phyloP scores from a whole-genome alignment of 179 eudicot genomes.

The Heliamphora pulchella region DNA sequence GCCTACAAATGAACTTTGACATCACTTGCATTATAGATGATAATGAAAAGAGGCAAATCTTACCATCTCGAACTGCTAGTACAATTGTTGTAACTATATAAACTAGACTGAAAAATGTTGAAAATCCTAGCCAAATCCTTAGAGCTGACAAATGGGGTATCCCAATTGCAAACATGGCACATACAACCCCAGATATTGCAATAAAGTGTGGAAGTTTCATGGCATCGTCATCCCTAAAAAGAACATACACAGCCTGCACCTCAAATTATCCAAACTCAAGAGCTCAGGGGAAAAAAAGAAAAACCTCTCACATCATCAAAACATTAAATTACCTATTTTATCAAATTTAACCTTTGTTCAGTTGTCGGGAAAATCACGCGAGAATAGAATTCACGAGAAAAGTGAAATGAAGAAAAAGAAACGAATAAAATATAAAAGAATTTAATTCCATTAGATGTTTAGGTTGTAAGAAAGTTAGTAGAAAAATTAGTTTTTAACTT shows the following conservation, averaged over 20 bases:
- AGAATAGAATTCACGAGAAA: too few species aligned
- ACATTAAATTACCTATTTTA: too few species aligned
- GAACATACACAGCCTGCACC: constrained; percentile 65
- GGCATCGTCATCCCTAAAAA: constrained; percentile 44
- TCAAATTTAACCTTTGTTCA: too few species aligned
- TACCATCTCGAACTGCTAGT: constrained; percentile 73
- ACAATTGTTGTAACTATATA: constrained; percentile 58
- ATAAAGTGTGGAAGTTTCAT: constrained; percentile 87
- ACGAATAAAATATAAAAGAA: too few species aligned
- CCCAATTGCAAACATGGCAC: constrained; percentile 72
- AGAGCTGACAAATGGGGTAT: constrained; percentile 84
- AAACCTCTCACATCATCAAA: too few species aligned
- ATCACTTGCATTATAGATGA: not conserved
- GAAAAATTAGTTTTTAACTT: too few species aligned
- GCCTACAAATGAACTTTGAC: not conserved
- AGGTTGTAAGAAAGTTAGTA: too few species aligned
- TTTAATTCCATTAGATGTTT: too few species aligned
- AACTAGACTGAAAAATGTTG: constrained; percentile 65
- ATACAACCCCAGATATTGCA: constrained; percentile 61
- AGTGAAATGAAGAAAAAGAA: too few species aligned
- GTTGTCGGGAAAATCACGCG: too few species aligned
- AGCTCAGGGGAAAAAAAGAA: not conserved
- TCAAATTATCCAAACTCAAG: constrained; percentile 10
- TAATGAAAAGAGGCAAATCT: constrained; percentile 11
- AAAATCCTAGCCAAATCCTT: constrained; percentile 73